Base-by-base conservation (phyloP, 208 protist species). In the Wallacemonas sp. region DNA sequence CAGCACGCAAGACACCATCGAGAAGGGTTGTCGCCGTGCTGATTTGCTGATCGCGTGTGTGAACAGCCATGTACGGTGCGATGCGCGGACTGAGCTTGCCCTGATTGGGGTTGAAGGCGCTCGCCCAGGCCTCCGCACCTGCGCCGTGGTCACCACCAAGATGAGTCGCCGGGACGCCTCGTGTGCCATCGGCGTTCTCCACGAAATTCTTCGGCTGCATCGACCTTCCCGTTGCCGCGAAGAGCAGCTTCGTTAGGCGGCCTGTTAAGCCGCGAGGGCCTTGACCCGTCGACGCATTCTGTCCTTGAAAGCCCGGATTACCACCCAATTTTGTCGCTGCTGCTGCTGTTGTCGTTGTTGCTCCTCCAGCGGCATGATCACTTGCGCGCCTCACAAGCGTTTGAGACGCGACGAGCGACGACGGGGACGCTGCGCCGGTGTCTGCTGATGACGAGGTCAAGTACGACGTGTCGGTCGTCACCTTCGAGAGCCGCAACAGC, bases 11-110 rank as follows among this genome's bases (percentile, higher is more conserved):
- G 6, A 77, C 65, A n/a, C 70, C 58, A 21, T 72, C 49, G n/a
- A 90, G 47, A 27, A 74, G 55, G 2, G 76, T 58, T n/a, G 44
- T 36, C 11, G 81, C 80, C 19, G 81, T 66, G 9, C 73, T 65
- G 33, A 85, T 80, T 54, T 80, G 75, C 63, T 90, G 88, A n/a
- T 78, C 67, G 29, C 84, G 84, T 17, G 74, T 81, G 24, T 76
- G 83, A 12, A 88, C 80, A 41, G 55, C 47, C 33, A 69, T 52
- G 66, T 90, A 88, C 24, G 77, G 88, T 46, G 75, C 65, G 26
- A 65, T 24, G 6, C 44, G 52, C 5, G 36, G 29, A 17, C n/a
- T n/a, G n/a, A n/a, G n/a, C n/a, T n/a, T n/a, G n/a, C n/a, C n/a
- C n/a, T n/a, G n/a, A n/a, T n/a, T n/a, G n/a, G n/a, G n/a, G n/a